phyloP scores from a whole-genome alignment of 495 filamentous ascomycete species.

The Melanomma pulvis-pyrius region DNA sequence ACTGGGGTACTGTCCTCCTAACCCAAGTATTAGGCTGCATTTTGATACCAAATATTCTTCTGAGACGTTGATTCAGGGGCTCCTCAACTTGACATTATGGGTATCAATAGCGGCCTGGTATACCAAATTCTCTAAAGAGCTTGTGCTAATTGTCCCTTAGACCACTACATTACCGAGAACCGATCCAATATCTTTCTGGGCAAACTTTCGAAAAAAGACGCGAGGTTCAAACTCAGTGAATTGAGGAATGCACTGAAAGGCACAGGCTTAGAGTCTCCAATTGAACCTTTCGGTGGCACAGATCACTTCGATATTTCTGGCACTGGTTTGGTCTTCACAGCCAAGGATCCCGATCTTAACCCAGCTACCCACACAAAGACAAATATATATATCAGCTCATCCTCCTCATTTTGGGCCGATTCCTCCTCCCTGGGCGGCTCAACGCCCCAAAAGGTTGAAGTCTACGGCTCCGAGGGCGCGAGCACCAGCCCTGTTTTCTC shows the following conservation, averaged over 20 bases:
- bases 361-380: constrained; percentile 81
- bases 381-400: constrained; percentile 71
- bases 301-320: constrained; percentile 62
- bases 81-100: no score
- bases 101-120: no score
- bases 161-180: constrained; percentile 45
- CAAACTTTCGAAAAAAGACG: constrained; percentile 53
- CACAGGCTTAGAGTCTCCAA: constrained; percentile 62
- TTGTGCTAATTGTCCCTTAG: constrained; percentile 31
- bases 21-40: neutral
- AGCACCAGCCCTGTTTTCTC: constrained; percentile 70
- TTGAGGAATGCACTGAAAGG: constrained; percentile 63
- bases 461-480: constrained; percentile 65
- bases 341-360: constrained; percentile 78
- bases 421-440: neutral
- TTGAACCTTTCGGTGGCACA: constrained; percentile 62
- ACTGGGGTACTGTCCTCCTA: constrained; percentile 51
- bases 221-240: constrained; percentile 47
- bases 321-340: constrained; percentile 72
- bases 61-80: no score
- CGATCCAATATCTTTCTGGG: constrained; percentile 73
- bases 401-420: constrained; percentile 53
- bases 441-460: constrained; percentile 50
- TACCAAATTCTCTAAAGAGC: no score
- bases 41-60: neutral